Percentiles rank a stretch among this genome's conserved stretches.
phyloP scores from a whole-genome alignment of 768 basidiomycete genomes.

The Leucosporidium creatinivorum region DNA sequence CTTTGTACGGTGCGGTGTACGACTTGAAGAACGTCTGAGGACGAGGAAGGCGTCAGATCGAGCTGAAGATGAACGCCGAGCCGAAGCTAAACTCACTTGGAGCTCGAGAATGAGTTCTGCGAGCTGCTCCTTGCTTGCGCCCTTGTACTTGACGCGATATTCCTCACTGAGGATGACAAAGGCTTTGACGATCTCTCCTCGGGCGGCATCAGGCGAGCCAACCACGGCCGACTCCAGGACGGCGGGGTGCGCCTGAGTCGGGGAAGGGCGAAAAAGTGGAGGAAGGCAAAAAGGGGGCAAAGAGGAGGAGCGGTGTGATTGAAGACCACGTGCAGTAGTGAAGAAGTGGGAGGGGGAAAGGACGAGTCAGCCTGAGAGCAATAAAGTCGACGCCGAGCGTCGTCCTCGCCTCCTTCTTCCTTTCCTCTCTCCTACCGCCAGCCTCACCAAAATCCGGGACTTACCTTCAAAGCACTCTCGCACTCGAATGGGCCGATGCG shows the following conservation, averaged over 20 bases:
- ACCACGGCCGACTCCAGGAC: slow-evolving; percentile 32
- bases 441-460: too few relatives aligned
- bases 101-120: slow-evolving; percentile 18
- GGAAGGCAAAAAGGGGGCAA: too few relatives aligned
- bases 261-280: too few relatives aligned
- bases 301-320: too few relatives aligned
- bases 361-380: too few relatives aligned
- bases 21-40: slow-evolving; percentile 13
- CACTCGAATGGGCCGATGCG: slow-evolving; percentile 32
- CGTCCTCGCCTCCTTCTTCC: too few relatives aligned
- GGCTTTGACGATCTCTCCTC: slow-evolving; percentile 30
- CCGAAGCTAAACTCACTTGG: not conserved
- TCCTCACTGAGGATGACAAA: slow-evolving; percentile 25
- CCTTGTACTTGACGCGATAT: slow-evolving; percentile 6
- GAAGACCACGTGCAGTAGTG: too few relatives aligned
- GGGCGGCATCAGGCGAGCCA: slow-evolving; percentile 18
- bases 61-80: not conserved
- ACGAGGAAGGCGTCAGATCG: too few relatives aligned
- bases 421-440: too few relatives aligned
- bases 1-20: slow-evolving; percentile 27
- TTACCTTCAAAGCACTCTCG: slow-evolving; percentile 26
- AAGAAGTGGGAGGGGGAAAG: too few relatives aligned
- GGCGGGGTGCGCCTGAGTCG: slow-evolving; percentile 23
- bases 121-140: not conserved
- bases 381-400: too few relatives aligned